phyloP scores from a whole-genome alignment of 352 stramenopile species.

The Plasmopara viticola region DNA sequence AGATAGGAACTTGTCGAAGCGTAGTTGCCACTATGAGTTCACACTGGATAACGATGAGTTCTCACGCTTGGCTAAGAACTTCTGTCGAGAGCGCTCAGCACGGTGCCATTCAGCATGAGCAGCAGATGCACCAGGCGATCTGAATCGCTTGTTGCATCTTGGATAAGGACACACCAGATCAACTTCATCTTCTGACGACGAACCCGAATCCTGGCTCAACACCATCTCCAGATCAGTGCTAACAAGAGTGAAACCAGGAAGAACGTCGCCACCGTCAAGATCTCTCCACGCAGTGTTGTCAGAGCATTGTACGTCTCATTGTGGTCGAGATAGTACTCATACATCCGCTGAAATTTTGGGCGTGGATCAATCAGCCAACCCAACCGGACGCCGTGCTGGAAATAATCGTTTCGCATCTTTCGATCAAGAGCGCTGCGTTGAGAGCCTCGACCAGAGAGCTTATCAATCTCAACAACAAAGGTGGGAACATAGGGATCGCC shows the following conservation, averaged over 20 bases:
- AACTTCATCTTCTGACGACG: constrained; percentile 20
- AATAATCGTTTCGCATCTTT: constrained; percentile 15
- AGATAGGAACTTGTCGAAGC: no score
- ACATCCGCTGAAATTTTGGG: neutral
- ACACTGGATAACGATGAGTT: no score
- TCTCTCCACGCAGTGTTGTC: constrained; percentile 12
- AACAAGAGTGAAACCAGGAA: constrained; percentile 17
- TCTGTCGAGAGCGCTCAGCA: no score
- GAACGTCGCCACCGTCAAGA: constrained; percentile 10
- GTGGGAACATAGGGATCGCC: neutral
- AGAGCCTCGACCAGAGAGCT: constrained; percentile 7
- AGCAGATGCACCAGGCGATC: no score
- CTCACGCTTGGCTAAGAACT: no score
- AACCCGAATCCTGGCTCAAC: constrained; percentile 18
- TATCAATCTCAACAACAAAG: constrained; percentile 17
- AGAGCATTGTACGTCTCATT: neutral
- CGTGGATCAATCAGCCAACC: constrained; percentile 16
- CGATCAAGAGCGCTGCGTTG: constrained; percentile 3
- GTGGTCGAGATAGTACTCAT: constrained; percentile 15
- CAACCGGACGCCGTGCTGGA: constrained; percentile 11
- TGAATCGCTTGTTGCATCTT: neutral
- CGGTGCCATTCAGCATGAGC: no score
- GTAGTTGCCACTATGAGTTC: no score
- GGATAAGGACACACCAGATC: neutral
- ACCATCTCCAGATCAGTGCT: constrained; percentile 16